Conservation (phyloP, 805 yeast species). For the Candida gorgasii region DNA sequence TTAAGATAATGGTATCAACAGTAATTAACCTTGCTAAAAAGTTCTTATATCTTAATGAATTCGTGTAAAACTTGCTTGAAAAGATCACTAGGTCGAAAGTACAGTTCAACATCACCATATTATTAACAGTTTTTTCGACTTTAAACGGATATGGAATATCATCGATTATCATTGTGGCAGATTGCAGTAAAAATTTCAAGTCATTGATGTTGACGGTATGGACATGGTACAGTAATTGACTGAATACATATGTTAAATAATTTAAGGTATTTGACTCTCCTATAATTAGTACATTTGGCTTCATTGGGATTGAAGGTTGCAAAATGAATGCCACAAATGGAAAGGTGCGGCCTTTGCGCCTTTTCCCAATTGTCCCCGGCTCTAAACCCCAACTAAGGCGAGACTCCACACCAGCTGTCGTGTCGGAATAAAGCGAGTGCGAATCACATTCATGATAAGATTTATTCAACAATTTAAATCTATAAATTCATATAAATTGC, state of each 20-base stretch:
- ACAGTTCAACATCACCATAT: slow-evolving; percentile 3
- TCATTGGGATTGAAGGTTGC: slow-evolving; percentile 5
- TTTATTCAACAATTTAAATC: slow-evolving; percentile 7
- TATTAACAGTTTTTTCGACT: neutral
- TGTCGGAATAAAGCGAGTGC: slow-evolving; percentile 1
- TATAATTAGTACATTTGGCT: slow-evolving; percentile 14
- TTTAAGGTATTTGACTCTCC: slow-evolving; percentile 22
- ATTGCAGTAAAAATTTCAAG: neutral
- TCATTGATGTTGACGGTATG: slow-evolving; percentile 8
- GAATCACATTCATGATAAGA: slow-evolving; percentile 7
- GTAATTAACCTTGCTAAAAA: too few relatives aligned
- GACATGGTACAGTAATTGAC: slow-evolving; percentile 16
- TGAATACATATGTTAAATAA: slow-evolving; percentile 17
- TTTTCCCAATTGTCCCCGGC: too few relatives aligned
- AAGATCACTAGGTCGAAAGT: slow-evolving; percentile 15
- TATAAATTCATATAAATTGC: slow-evolving; percentile 1
- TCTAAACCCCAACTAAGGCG: neutral
- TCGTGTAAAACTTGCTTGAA: slow-evolving; percentile 10
- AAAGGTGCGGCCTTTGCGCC: slow-evolving; percentile 1
- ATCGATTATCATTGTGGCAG: slow-evolving; percentile 5
- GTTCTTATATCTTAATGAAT: too few relatives aligned
- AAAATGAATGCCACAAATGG: slow-evolving; percentile 4
- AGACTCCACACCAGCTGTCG: neutral
- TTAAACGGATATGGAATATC: neutral
- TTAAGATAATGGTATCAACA: slow-evolving; percentile 11